These are phyloP conservation scores for Didymella glomerata DNA, from an alignment of 2,329 filamentous ascomycete genomes.

Conservation along the genomic window DNA sequence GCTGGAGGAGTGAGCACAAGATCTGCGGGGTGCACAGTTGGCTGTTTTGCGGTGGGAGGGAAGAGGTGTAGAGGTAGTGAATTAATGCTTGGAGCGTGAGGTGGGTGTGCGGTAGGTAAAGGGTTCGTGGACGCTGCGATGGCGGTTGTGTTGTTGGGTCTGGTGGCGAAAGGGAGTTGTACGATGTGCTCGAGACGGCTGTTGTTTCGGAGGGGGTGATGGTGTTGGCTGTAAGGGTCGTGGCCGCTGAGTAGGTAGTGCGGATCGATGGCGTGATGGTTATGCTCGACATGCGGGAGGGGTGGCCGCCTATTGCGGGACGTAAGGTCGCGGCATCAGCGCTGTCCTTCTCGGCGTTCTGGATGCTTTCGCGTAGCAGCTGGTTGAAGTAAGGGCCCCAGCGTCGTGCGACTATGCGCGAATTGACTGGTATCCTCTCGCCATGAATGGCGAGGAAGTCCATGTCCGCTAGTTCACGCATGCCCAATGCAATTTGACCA, in stretches of 20 bases:
- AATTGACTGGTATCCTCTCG: constrained; percentile 92
- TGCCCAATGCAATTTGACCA: constrained; percentile 77
- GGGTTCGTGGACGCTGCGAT: constrained; percentile 77
- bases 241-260: constrained; percentile 56
- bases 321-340: constrained; percentile 79
- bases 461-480: constrained; percentile 95
- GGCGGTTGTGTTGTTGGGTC: constrained; percentile 64
- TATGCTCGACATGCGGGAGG: constrained; percentile 79
- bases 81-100: constrained; percentile 89
- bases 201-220: constrained; percentile 48
- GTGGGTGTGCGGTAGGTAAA: constrained; percentile 92
- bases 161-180: constrained; percentile 59
- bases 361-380: constrained; percentile 80
- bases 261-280: constrained; percentile 79
- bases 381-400: constrained; percentile 98
- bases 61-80: constrained; percentile 92
- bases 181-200: constrained; percentile 53
- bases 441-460: constrained; percentile 91
- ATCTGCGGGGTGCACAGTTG: constrained; percentile 92
- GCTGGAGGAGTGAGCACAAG: constrained; percentile 90
- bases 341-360: constrained; percentile 63
- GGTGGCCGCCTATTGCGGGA: constrained; percentile 62
- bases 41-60: constrained; percentile 78
- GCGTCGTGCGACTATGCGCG: constrained; percentile 81
- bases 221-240: constrained; percentile 54